Evolutionary conservation across 495 filamentous ascomycete genomes (phyloP).

Genomic region (Hamigera avellanea): DNA sequence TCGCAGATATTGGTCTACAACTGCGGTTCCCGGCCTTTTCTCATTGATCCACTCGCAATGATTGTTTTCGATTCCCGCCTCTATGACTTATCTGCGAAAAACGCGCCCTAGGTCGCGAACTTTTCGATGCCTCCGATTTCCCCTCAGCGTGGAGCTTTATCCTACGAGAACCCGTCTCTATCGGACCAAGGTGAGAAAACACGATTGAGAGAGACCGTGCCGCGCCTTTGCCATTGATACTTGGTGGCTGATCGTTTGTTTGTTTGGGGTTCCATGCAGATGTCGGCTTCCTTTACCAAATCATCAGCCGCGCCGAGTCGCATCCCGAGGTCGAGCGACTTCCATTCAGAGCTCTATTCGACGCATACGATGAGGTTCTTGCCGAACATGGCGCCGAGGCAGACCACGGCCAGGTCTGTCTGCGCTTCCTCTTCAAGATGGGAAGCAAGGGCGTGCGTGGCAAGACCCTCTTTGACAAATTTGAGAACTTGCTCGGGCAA

Average conservation of each 20-base stretch:
- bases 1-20: background rate
- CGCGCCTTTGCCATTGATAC: too few relatives aligned
- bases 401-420: conserved; percentile 61
- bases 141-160: conserved; percentile 37
- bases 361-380: conserved; percentile 64
- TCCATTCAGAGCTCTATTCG: conserved; percentile 70
- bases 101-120: conserved; percentile 40
- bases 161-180: conserved; percentile 35
- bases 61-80: conserved; percentile 31
- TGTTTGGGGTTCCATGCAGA: too few relatives aligned
- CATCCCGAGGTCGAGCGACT: conserved; percentile 50
- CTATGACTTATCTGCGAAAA: conserved; percentile 41
- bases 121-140: conserved; percentile 49
- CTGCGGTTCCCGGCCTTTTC: background rate
- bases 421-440: conserved; percentile 72
- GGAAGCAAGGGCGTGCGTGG: conserved; percentile 42
- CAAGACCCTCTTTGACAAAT: conserved; percentile 48
- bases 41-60: conserved; percentile 24
- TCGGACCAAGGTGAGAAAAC: conserved; percentile 54
- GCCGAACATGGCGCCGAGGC: conserved; percentile 53
- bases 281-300: conserved; percentile 65
- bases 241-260: background rate
- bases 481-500: conserved; percentile 49
- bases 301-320: conserved; percentile 58
- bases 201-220: too few relatives aligned